These are phyloP conservation scores for Chaetomium globosum DNA, from an alignment of 2,329 filamentous ascomycete genomes.

Conservation along the genomic window DNA sequence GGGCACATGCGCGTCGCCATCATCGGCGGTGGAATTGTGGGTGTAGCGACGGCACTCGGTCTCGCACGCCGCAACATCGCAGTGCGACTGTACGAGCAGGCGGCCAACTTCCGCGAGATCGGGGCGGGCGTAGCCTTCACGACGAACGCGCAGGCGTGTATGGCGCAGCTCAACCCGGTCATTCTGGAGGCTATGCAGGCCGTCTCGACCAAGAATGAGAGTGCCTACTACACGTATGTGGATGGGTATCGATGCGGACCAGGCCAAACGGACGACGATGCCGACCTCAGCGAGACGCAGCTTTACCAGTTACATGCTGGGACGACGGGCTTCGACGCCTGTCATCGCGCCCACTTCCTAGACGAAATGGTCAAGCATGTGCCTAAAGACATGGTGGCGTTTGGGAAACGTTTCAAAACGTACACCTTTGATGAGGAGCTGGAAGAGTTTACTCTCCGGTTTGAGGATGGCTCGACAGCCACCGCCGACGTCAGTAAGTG, in stretches of 20 bases:
- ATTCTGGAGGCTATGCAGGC: slow-evolving; percentile 33
- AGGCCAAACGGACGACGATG: too few species aligned
- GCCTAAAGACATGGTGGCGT: slow-evolving; percentile 33
- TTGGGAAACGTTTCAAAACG: slow-evolving; percentile 39
- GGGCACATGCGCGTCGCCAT: slow-evolving; percentile 42
- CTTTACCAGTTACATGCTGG: too few species aligned
- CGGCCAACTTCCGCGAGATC: slow-evolving; percentile 46
- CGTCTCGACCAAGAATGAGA: slow-evolving; percentile 37
- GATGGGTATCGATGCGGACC: too few species aligned
- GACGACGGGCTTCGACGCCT: slow-evolving; percentile 39
- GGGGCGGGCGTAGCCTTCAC: slow-evolving; percentile 52
- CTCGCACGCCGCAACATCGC: slow-evolving; percentile 45
- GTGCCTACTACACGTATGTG: too few species aligned
- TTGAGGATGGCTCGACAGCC: slow-evolving; percentile 41
- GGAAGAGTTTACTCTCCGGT: slow-evolving; percentile 38
- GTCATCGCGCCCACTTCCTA: slow-evolving; percentile 42
- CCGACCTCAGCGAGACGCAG: too few species aligned
- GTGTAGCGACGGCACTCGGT: slow-evolving; percentile 48
- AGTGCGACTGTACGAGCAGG: slow-evolving; percentile 48
- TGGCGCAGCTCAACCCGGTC: slow-evolving; percentile 43
- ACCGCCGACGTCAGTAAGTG: slow-evolving; percentile 36
- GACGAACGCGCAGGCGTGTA: slow-evolving; percentile 47
- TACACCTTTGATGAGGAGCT: slow-evolving; percentile 31
- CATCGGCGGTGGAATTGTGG: slow-evolving; percentile 52
- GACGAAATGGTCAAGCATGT: slow-evolving; percentile 40